Base-by-base conservation (phyloP, 2,329 filamentous ascomycete genomes). In the Aspergillus terreus region DNA sequence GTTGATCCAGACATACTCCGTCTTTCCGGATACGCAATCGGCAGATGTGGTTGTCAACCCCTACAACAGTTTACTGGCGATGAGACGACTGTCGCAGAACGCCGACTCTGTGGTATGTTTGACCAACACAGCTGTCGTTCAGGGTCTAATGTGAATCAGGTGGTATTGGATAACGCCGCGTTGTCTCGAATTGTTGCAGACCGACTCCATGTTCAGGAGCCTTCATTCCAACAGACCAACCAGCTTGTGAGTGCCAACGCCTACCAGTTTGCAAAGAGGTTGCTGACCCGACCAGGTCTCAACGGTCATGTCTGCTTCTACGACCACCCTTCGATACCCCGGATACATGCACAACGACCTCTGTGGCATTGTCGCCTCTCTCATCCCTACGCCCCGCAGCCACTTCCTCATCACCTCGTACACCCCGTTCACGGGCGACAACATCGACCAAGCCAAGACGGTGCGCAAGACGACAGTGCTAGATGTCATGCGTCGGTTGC, bases 321-420 rank as follows among this genome's bases (percentile, higher is more conserved):
- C 94, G 4, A 97, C 92, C 9, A 96, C 95, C 2, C 83, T 99
- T 46, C 84, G 94, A 67, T 99, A 99, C 70, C 94, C 94, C 1
- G 94, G 94, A 36, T 99, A 99, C 75, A 99, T 99, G 94, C 94
- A 99, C 78, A 99, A 99, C 72, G 94, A 99, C 68, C 86, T 99
- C 14, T 92, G 96, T 66, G 94, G 92, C 72, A 97, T 99, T 63
- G 82, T 99, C 52, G 94, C 95, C 21, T 95, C 91, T 17, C 81
- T 99, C 40, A 97, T 99, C 56, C 94, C 94, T 1, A 99, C 92
- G 0, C 95, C 94, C 9, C 86, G 94, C 62, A 96, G 92, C 69
- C 95, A 99, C 76, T 99, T 99, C 82, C 80, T 99, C 53, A 95
- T 96, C 85, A 99, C 94, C 4, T 90, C 92, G 41, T 99, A 99